Base-by-base conservation (phyloP, 176 grass and related monocot species). In the Ensete glaucum region DNA sequence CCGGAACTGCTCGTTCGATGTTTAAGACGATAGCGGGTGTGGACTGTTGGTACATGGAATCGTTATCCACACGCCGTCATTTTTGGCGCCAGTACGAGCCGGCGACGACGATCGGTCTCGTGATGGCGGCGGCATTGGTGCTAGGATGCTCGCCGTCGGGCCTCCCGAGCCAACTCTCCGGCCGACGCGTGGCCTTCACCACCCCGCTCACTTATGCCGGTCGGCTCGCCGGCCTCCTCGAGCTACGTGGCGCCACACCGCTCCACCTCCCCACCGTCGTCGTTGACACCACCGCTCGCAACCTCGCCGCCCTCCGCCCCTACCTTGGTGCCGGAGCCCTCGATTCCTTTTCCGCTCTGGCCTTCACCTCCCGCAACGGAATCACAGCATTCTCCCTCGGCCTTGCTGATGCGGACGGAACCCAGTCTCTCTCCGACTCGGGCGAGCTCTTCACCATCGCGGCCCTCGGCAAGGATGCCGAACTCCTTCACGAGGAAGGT, bases 341-440 rank as follows among this genome's bases (percentile, higher is more conserved):
- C 14, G 93, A 90, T 9, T 71, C 81, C 67, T 89, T 97, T 82
- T 69, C 85, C 48, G 90, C 75, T 13, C 14, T 93, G 26, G 90
- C 83, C 11, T 97, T 97, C 90, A 97, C 93, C 58, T 97, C 90
- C 69, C 85, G 84, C 74, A 85, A 76, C 17, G 93, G 93, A 79
- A 93, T 93, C 77, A 62, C 93, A 19, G 81, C 93, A 69, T 90
- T 92, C 83, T 84, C 79, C 77, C 80, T 81, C 74, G 88, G 82
- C 27, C 83, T 93, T 19, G 50, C 73, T 2, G 50, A 76, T 27
- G 53, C 49, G 16, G 50, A 73, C 52, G 11, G 17, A 68, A 1
- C 55, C 29, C 20, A 8, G 0, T 27, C 74, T 73, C 85, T 93
- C 80, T 54, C 83, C 53, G 57, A 58, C 11, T 83, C 79, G 13